A percentile compares a stretch with the other conserved stretches of the same genome.
Evolutionary conservation across 306 rosid species (phyloP).

Genomic region (Abrus pulchellus): DNA sequence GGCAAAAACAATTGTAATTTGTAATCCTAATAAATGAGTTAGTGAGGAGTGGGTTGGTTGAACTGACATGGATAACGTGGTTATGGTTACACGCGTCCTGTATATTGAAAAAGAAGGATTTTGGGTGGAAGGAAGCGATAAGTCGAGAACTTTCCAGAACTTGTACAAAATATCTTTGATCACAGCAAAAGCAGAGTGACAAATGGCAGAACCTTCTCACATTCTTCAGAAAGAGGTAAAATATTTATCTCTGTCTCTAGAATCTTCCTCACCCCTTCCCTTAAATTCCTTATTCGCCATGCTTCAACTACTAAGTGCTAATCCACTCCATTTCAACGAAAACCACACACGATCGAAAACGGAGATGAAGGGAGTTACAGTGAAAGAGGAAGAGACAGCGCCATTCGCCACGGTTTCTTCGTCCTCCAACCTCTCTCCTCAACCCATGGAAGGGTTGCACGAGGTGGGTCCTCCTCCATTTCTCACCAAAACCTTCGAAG

Average conservation of each 20-base stretch:
- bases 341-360: not conserved
- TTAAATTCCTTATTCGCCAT: slow-evolving; percentile 31
- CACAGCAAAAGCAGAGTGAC: slow-evolving; percentile 3
- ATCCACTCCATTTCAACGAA: too few relatives aligned
- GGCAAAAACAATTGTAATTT: too few relatives aligned
- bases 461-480: slow-evolving; percentile 94
- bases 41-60: not conserved
- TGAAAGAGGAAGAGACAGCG: slow-evolving; percentile 66
- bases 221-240: slow-evolving; percentile 1
- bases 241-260: slow-evolving; percentile 52
- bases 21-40: too few relatives aligned
- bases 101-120: not conserved
- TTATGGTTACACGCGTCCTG: slow-evolving; percentile 20
- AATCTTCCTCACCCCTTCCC: slow-evolving; percentile 57
- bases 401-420: slow-evolving; percentile 44
- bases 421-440: slow-evolving; percentile 58
- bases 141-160: slow-evolving; percentile 64
- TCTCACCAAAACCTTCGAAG: slow-evolving; percentile 86
- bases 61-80: not conserved
- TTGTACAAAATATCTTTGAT: slow-evolving; percentile 36
- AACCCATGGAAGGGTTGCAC: slow-evolving; percentile 82
- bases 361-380: slow-evolving; percentile 52
- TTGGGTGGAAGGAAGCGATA: slow-evolving; percentile 16
- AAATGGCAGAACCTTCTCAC: slow-evolving; percentile 53
- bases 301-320: not conserved